Base-by-base conservation (phyloP, 371 early-diverging fungal species). In the Mortierella polycephala region DNA sequence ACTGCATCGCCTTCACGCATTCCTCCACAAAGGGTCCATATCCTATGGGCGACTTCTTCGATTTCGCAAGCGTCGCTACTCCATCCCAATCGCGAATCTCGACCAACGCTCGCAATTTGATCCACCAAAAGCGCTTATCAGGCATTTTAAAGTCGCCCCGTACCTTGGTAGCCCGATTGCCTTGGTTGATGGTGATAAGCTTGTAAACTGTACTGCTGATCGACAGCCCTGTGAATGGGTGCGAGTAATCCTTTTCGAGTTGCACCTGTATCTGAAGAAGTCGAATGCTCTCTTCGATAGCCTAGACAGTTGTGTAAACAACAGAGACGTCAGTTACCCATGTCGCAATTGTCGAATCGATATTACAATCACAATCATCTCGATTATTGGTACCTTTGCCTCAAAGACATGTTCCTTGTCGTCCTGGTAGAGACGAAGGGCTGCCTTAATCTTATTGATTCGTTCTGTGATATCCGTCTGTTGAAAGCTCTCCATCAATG, bases 1-100 rank as follows among this genome's bases (percentile, higher is more conserved):
- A 89, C 73, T 94, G 93, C 74, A 87, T 84, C 18, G 94, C 93
- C 62, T 87, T 87, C 42, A 94, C 88, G 64, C 94, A 94, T 61
- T 91, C 94, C 64, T 93, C 92, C 20, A 93, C 95, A 85, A 95
- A 95, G 16, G 96, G 94, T 72, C 90, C 89, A 64, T 92, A 94
- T 7, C 95, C 95, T 63, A 95, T 93, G 0, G 94, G 95, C 14
- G 95, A 91, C 61, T 92, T 94, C 51, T 92, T 92, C 44, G 90
- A 90, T 55, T 89, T 90, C 13, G 94, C 85, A 16, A 95, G 71
- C 56, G 93, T 92, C 41, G 96, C 96, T 57, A 97, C 84, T 41
- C 91, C 93, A 11, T 93, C 93, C 95, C 95, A 97, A 68, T 96
- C 94, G 39, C 93, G 84, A 18, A 88, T 86, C 80, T 90, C 88